Conservation (phyloP, 1,284 basidiomycete genomes). For the Ganoderma multipileum region DNA sequence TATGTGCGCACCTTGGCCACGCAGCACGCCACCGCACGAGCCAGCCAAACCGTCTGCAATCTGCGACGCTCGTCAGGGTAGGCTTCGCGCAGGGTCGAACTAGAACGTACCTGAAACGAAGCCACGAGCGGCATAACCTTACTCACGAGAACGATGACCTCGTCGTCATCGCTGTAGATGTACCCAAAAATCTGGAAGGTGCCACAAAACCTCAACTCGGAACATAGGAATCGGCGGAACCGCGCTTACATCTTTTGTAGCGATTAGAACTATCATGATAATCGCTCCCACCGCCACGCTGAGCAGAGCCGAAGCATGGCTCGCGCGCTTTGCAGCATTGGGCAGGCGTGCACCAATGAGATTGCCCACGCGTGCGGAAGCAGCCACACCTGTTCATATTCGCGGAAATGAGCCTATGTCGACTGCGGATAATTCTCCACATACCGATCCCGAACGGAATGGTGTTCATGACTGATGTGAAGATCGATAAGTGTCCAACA, state of each 20-base stretch:
- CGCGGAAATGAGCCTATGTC: neutral
- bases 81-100: neutral
- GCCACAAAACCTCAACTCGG: neutral
- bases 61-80: constrained; percentile 33
- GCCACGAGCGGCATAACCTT: constrained; percentile 82
- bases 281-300: constrained; percentile 64
- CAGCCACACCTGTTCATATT: constrained; percentile 56
- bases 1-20: constrained; percentile 60
- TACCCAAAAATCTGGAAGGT: constrained; percentile 63
- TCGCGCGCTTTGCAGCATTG: constrained; percentile 60
- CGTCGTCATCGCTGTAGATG: constrained; percentile 71
- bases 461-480: constrained; percentile 61
- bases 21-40: constrained; percentile 74
- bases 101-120: constrained; percentile 68
- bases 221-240: neutral
- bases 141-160: constrained; percentile 68
- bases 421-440: constrained; percentile 11
- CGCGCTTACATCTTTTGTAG: constrained; percentile 56
- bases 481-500: neutral
- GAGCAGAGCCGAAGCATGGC: constrained; percentile 67
- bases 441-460: constrained; percentile 71
- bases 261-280: constrained; percentile 67
- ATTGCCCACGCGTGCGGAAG: constrained; percentile 78
- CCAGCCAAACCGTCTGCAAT: constrained; percentile 77
- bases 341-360: constrained; percentile 68